Evolutionary conservation across 495 filamentous ascomycete species (phyloP).

Genomic region (Penicillium atrosanguineum): DNA sequence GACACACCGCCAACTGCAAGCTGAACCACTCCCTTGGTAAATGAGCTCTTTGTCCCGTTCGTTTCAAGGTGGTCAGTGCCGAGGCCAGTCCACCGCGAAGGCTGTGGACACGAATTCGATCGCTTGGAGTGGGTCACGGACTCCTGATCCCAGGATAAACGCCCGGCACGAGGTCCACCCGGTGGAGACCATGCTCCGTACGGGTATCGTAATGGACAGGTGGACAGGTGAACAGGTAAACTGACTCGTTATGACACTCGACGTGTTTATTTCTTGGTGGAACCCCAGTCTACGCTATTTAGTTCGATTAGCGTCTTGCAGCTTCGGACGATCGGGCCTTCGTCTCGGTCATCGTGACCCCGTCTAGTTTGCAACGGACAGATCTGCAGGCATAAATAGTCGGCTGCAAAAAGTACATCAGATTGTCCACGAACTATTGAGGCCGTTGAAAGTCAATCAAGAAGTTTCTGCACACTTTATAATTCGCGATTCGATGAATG

Average conservation of each 20-base stretch:
- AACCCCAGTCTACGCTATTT: not conserved
- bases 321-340: not conserved
- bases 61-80: conserved; percentile 1
- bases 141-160: not conserved
- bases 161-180: not conserved
- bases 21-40: conserved; percentile 7
- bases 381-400: not conserved
- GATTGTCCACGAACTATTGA: not conserved
- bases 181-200: not conserved
- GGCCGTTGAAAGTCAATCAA: no score
- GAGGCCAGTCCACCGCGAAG: not conserved
- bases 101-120: not conserved
- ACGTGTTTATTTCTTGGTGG: not conserved
- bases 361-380: not conserved
- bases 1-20: not conserved
- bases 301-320: not conserved
- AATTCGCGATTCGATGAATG: no score
- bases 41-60: not conserved
- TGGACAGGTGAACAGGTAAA: no score
- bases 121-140: not conserved
- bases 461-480: no score
- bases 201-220: not conserved
- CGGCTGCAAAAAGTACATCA: not conserved
- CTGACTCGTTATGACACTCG: not conserved
- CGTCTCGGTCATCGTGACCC: not conserved